These are phyloP conservation scores for Wickerhamomyces sydowiorum DNA, from an alignment of 805 yeast species.

Conservation along the genomic window DNA sequence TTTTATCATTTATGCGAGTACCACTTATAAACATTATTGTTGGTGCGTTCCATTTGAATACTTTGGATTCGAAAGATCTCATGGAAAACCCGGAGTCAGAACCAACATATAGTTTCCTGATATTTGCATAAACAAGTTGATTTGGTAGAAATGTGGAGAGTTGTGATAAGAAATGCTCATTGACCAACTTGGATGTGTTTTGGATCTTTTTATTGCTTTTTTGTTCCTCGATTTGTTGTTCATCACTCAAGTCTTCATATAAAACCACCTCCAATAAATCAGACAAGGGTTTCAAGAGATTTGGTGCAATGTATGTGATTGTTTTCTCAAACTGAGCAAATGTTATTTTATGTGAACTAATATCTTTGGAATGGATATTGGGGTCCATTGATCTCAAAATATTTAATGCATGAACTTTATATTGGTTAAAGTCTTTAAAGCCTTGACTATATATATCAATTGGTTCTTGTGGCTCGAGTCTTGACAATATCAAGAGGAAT, in stretches of 20 bases:
- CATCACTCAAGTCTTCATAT: constrained; percentile 20
- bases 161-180: constrained; percentile 34
- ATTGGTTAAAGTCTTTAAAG: constrained; percentile 34
- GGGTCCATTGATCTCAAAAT: constrained; percentile 46
- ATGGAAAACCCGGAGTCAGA: constrained; percentile 81
- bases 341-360: constrained; percentile 16
- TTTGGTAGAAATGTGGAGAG: constrained; percentile 32
- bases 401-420: constrained; percentile 36
- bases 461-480: constrained; percentile 32
- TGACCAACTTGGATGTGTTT: constrained; percentile 31
- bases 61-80: constrained; percentile 77
- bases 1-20: constrained; percentile 17
- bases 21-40: constrained; percentile 71
- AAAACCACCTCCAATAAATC: constrained; percentile 37
- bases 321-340: constrained; percentile 29
- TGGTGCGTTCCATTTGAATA: constrained; percentile 89
- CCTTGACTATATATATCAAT: constrained; percentile 17
- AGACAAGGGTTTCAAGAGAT: constrained; percentile 38
- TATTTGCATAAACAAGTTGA: constrained; percentile 37
- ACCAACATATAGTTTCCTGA: constrained; percentile 65
- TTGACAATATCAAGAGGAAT: constrained; percentile 39
- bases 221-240: constrained; percentile 1
- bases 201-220: constrained; percentile 4
- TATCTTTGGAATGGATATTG: constrained; percentile 22
- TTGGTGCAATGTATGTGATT: constrained; percentile 32